phyloP scores from a whole-genome alignment of 345 rosid genomes.

The Stellera chamaejasme region DNA sequence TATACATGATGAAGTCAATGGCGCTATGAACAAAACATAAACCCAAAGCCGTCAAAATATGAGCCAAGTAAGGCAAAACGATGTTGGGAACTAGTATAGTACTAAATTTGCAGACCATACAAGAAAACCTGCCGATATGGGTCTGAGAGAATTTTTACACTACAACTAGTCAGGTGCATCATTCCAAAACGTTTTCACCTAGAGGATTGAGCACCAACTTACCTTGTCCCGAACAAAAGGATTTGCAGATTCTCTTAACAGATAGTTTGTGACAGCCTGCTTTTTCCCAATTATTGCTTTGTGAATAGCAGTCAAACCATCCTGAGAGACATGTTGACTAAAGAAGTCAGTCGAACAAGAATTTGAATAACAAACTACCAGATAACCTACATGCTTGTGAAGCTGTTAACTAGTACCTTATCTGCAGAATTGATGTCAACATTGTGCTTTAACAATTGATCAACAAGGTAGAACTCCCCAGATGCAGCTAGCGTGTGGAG shows the following conservation, averaged over 20 bases:
- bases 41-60: no score
- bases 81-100: no score
- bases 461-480: slow-evolving; percentile 76
- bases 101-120: no score
- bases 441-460: slow-evolving; percentile 68
- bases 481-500: slow-evolving; percentile 85
- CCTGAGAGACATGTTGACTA: slow-evolving; percentile 30
- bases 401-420: slow-evolving; percentile 32
- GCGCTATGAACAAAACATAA: no score
- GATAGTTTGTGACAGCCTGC: slow-evolving; percentile 75
- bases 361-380: background rate
- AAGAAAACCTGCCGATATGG: no score
- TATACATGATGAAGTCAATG: no score
- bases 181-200: no score
- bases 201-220: slow-evolving; percentile 12
- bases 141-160: no score
- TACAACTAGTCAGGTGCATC: no score
- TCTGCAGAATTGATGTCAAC: slow-evolving; percentile 74
- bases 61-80: no score
- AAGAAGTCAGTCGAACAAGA: slow-evolving; percentile 8
- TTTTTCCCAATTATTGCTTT: slow-evolving; percentile 75
- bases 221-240: slow-evolving; percentile 78
- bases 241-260: slow-evolving; percentile 83
- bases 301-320: slow-evolving; percentile 79
- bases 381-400: background rate